Evolutionary conservation across 805 yeast species (phyloP).

Genomic region (Candida sphagnicola): DNA sequence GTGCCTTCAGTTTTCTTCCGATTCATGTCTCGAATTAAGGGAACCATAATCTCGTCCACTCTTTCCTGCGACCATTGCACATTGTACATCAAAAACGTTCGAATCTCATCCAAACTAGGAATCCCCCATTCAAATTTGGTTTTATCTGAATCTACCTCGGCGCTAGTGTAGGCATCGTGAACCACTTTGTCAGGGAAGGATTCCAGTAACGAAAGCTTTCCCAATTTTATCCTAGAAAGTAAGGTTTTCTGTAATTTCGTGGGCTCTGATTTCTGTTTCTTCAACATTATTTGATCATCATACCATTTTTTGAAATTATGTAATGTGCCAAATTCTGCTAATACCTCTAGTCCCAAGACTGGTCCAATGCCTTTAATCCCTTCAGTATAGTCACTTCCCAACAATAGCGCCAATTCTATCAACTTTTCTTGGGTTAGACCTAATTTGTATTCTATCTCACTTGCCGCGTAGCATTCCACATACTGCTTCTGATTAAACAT

Average conservation of each 20-base stretch:
- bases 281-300: slow-evolving; percentile 35
- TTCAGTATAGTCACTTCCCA: slow-evolving; percentile 94
- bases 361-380: slow-evolving; percentile 95
- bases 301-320: slow-evolving; percentile 50
- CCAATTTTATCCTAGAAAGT: slow-evolving; percentile 49
- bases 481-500: slow-evolving; percentile 91
- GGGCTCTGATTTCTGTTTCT: slow-evolving; percentile 36
- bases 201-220: slow-evolving; percentile 52
- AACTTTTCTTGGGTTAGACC: slow-evolving; percentile 62
- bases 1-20: slow-evolving; percentile 49
- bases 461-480: slow-evolving; percentile 75
- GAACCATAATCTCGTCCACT: slow-evolving; percentile 80
- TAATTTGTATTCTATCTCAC: slow-evolving; percentile 55
- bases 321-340: slow-evolving; percentile 72
- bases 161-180: slow-evolving; percentile 66
- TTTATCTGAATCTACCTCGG: slow-evolving; percentile 80
- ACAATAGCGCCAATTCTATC: slow-evolving; percentile 74
- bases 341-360: slow-evolving; percentile 82
- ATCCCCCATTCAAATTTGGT: slow-evolving; percentile 85
- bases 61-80: slow-evolving; percentile 78
- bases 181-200: slow-evolving; percentile 71
- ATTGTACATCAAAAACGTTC: slow-evolving; percentile 62
- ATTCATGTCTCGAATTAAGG: slow-evolving; percentile 78
- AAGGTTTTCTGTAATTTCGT: slow-evolving; percentile 54
- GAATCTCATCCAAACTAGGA: slow-evolving; percentile 76